Base-by-base conservation (phyloP, 2,329 filamentous ascomycete genomes). In the Didymella exigua region DNA sequence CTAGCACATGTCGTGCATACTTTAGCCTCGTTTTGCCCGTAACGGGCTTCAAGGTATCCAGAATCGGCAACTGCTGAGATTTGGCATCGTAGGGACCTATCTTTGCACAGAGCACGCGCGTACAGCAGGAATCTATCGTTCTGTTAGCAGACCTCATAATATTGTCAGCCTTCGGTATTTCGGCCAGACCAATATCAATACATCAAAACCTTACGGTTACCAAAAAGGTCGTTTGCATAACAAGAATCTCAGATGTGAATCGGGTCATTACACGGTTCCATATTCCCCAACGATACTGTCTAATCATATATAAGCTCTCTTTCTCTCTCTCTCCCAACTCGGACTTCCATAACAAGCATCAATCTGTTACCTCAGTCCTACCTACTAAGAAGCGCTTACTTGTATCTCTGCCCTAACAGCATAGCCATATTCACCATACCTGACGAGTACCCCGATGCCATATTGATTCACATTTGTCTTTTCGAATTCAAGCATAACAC, bases 1-100 rank as follows among this genome's bases (percentile, higher is more conserved):
- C 34, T 45, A 49, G 19, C 19, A 46, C 16, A 49, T 45, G 26
- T 19, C n/a, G 45, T 45, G 45, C 23, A 41, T 5, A 45, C 11
- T 24, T 27, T 34, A 30, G 27, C 46, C 41, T 46, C 23, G 30
- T 45, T 24, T 13, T 9, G 21, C 16, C 33, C 13, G 14, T 9
- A 31, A 18, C 14, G 16, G n/a, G 21, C 3, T 36, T 5, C 9
- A 21, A 23, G 10, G 8, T 3, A 3, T 18, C n/a, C 34, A 23
- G 9, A 24, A 41, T 5, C 40, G 21, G 52, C 27, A 34, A 45
- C 10, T 24, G 18, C 29, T 36, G 10, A 4, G 16, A 36, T 44
- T 29, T 31, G 13, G 5, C 29, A 41, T 49, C 8, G 14, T 14
- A 24, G 5, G 14, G 16, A 16, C 27, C 38, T 41, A 46, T 36